Evolutionary conservation across 139 green algal species (phyloP).

Genomic region (Micromonas pusilla): DNA sequence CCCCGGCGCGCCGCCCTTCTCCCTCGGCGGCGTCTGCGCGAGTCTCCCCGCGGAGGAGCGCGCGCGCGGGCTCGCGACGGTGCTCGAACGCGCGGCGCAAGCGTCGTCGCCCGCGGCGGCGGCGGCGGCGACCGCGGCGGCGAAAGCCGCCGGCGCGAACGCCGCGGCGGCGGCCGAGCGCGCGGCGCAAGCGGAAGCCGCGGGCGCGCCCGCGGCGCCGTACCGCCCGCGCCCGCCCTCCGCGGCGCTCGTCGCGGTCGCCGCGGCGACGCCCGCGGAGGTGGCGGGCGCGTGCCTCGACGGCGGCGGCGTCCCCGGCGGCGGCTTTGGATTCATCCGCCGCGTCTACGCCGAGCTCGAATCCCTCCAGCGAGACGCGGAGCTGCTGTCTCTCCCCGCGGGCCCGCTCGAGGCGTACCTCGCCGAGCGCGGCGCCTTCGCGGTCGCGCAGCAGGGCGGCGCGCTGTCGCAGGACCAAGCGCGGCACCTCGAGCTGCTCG

Average conservation of each 20-base stretch:
- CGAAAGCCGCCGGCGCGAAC: neutral
- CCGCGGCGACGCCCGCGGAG: neutral
- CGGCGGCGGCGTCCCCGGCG: too few species aligned
- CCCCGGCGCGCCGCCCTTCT: neutral
- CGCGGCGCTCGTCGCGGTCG: neutral
- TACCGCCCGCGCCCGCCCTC: neutral
- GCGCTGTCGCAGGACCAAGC: constrained; percentile 32
- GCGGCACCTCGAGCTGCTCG: constrained; percentile 45
- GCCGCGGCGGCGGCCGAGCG: too few species aligned
- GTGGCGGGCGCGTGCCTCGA: neutral
- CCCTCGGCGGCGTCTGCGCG: neutral
- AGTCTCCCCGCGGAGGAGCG: neutral
- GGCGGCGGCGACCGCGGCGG: neutral
- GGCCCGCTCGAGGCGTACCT: constrained; percentile 56
- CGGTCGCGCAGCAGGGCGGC: constrained; percentile 6
- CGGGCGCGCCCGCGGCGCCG: neutral
- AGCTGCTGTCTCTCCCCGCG: constrained; percentile 42
- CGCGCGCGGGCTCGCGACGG: neutral
- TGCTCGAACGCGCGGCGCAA: neutral
- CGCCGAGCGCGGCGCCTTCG: constrained; percentile 41
- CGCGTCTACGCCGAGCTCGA: constrained; percentile 54
- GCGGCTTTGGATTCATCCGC: too few species aligned
- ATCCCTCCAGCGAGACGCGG: constrained; percentile 10
- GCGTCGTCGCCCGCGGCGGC: neutral
- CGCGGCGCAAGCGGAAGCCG: too few species aligned